Evolutionary conservation across 1,284 basidiomycete genomes (phyloP), one percentile per base, ranked within the genome.

Genomic region (Rhizopogon parksii): DNA sequence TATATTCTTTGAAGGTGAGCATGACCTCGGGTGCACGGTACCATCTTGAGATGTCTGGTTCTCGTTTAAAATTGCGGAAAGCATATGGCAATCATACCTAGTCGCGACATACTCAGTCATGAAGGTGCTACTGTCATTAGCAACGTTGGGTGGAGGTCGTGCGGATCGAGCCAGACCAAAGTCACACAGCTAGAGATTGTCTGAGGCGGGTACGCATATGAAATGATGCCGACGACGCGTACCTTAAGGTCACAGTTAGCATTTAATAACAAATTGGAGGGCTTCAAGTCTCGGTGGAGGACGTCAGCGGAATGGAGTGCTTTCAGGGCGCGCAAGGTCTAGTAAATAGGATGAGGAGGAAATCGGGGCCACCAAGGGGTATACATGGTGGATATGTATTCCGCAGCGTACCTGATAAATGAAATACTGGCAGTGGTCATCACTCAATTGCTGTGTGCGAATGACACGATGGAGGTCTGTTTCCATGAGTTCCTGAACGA

Each of bases 51-150:
- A 42, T 54, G 47, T 46, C 21, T 42, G 46, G 36, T 21, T 47
- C 46, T 46, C 57, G 34, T 49, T 50, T 46, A 24, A 27, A 24
- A 38, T 34, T 2, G 5, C 25, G 3, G 15, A 19, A 36, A 21
- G 24, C 5, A 35, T 15, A 17, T 15, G 36, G 21, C 2, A n/a
- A 53, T 8, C 71, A 45, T 53, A 85, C 80, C 85, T 77, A 21
- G 93, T 93, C 5, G 91, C 91, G 34, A 94, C 91, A 59, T 93
- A 94, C 79, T 95, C 93, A 0, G 92, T 95, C 88, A 95, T 92
- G 69, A 94, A 93, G 0, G 89, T 92, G 59, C 83, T 86, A 51
- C 83, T 88, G 57, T 91, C 90, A 55, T 89, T 82, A 11, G 82
- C 87, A 3, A 85, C 80, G 59, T 89, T 84, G 2, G 89, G 89